Evolutionary conservation across 2,329 filamentous ascomycete genomes (phyloP).

Genomic region (Fusarium beomiforme): DNA sequence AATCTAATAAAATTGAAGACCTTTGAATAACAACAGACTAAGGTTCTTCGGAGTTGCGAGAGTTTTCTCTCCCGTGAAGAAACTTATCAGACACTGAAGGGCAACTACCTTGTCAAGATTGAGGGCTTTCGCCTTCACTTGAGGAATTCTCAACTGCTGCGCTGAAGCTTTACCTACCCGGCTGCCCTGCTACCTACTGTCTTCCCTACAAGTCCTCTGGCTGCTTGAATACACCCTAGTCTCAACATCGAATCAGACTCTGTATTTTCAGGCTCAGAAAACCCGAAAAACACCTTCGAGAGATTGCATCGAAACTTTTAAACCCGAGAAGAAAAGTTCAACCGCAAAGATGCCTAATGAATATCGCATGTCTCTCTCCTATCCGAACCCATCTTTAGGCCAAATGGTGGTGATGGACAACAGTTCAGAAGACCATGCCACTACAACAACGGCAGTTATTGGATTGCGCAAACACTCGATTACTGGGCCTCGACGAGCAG

Average conservation of each 20-base stretch:
- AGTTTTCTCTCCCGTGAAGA: no score
- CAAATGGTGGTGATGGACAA: slow-evolving; percentile 42
- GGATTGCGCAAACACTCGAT: slow-evolving; percentile 39
- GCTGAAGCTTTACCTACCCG: neutral
- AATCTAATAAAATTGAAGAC: neutral
- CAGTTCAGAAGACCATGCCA: neutral
- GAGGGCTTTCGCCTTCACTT: neutral
- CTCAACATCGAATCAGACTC: neutral
- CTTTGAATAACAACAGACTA: neutral
- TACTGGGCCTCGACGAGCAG: slow-evolving; percentile 41
- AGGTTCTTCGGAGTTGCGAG: neutral
- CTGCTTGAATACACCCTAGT: neutral
- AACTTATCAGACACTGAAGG: neutral
- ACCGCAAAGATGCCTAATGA: slow-evolving; percentile 41
- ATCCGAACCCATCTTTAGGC: slow-evolving; percentile 47
- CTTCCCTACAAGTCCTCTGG: neutral
- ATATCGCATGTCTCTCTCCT: slow-evolving; percentile 46
- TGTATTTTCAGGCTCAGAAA: neutral
- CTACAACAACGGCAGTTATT: slow-evolving; percentile 2
- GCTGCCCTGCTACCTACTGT: neutral
- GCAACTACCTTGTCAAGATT: neutral
- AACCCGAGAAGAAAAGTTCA: neutral
- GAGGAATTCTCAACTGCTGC: neutral
- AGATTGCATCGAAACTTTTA: neutral
- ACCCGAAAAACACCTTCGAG: neutral